Base-by-base conservation (phyloP, 352 stramenopile genomes). In the Halophytophthora batemanensis region DNA sequence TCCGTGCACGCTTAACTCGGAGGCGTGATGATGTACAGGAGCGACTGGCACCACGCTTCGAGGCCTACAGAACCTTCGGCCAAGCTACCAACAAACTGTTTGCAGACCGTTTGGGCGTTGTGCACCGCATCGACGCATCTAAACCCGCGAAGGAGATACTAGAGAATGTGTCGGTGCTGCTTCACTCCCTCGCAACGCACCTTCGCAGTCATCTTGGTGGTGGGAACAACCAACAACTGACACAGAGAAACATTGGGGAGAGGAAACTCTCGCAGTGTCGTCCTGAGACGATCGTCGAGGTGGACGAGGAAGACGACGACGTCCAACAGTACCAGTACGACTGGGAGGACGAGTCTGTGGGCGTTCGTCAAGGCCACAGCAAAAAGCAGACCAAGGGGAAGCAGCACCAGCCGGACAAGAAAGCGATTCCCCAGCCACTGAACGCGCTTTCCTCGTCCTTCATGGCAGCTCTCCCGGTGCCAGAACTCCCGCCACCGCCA, bases 21-120 rank as follows among this genome's bases (percentile, higher is more conserved):
- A 61, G 81, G 3, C 62, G 73, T 1, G 81, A 92, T 52, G 81
- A 92, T 51, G 59, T 55, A 1, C 50, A 59, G 8, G 78, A 86
- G 19, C 77, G 74, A 28, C 60, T 92, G 4, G 59, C 64, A 3
- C 70, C 81, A 14, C 72, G 81, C 15, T 77, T 92, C 29, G 72
- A 88, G 44, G 81, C 81, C 0, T 92, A 89, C 41, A 61, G 58
- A 2, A 66, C 61, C 37, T 82, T 88, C 47, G 77, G 77, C 14
- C 66, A 83, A 15, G 53, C 66, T 11, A 90, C 71, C 12, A 87
- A 85, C 40, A 55, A 59, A 1, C 39, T 78, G 6, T 87, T 82
- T 38, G 33, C 45, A 21, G 50, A 29, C n/a, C 43, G 22, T 37
- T 37, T 37, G 10, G 17, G 41, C 6, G 53, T 83, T 8, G 61